These are phyloP conservation scores for Linanthus parryae DNA, from an alignment of 148 eudicot species.

Conservation along the genomic window DNA sequence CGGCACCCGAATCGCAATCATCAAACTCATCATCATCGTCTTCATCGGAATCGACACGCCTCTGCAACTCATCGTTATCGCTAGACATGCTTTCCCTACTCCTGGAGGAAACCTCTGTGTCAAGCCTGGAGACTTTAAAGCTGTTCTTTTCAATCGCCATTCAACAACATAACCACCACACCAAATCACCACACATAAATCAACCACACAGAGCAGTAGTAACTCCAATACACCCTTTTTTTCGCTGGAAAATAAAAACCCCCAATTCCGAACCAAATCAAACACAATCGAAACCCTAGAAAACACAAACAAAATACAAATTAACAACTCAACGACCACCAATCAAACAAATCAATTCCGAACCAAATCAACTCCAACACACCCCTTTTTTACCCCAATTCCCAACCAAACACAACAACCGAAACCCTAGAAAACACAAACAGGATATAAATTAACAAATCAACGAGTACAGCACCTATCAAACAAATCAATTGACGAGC, in stretches of 20 bases:
- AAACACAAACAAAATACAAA: not conserved
- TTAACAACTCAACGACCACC: not conserved
- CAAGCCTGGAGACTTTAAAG: constrained; percentile 55
- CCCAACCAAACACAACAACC: too few relatives aligned
- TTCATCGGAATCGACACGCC: constrained; percentile 28
- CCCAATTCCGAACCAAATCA: constrained; percentile 4
- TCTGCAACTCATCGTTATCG: constrained; percentile 52
- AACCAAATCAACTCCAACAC: too few relatives aligned
- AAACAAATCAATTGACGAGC: not conserved
- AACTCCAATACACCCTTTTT: constrained; percentile 6
- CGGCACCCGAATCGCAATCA: constrained; percentile 97
- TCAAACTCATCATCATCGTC: constrained; percentile 64
- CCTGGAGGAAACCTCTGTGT: constrained; percentile 50
- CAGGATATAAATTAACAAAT: not conserved
- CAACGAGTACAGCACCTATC: not conserved
- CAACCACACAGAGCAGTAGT: not conserved
- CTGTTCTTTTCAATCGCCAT: constrained; percentile 94
- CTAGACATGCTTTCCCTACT: constrained; percentile 80
- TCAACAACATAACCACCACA: constrained; percentile 22
- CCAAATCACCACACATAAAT: not conserved
- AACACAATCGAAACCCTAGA: constrained; percentile 7
- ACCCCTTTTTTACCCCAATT: too few relatives aligned
- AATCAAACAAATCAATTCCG: not conserved
- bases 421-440: too few relatives aligned
- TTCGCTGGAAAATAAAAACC: not conserved